Evolutionary conservation across 495 filamentous ascomycete species (phyloP).

Genomic region (Pyronema omphalodes): DNA sequence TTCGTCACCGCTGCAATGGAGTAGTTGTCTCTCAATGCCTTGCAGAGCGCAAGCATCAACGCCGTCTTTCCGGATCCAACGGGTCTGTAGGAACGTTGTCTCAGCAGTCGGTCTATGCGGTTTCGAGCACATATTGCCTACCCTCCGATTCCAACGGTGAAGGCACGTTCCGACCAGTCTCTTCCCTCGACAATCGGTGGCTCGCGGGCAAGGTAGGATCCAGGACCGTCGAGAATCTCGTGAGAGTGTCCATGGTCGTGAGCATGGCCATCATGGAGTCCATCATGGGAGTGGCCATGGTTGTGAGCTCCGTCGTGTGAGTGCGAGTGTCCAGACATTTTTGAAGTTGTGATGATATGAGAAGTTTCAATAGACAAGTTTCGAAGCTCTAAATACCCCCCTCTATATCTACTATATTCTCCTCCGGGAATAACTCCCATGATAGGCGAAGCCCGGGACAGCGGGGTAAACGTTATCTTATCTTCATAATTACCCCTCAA

Average conservation of each 20-base stretch:
- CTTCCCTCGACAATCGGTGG: conserved; percentile 79
- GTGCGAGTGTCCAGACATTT: conserved; percentile 10
- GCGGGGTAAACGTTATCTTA: too few relatives aligned
- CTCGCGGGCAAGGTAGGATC: conserved; percentile 76
- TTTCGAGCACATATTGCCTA: conserved; percentile 25
- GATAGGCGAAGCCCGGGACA: too few relatives aligned
- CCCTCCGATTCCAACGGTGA: conserved; percentile 94
- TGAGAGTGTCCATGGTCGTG: conserved; percentile 86
- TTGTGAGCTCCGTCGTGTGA: conserved; percentile 12
- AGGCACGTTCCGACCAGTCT: conserved; percentile 78
- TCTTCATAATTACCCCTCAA: too few relatives aligned
- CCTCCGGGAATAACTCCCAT: too few relatives aligned
- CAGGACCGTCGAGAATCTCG: conserved; percentile 88
- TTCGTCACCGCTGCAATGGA: conserved; percentile 92
- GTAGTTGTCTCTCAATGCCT: conserved; percentile 52
- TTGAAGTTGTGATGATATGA: conserved; percentile 12
- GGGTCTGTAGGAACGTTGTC: conserved; percentile 37
- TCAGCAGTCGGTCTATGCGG: not conserved
- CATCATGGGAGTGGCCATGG: conserved; percentile 18
- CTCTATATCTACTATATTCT: too few relatives aligned
- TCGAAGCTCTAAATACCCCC: not conserved
- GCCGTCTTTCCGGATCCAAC: conserved; percentile 97
- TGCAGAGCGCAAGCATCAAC: conserved; percentile 79
- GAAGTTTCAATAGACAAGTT: not conserved
- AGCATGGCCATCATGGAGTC: conserved; percentile 43